Evolutionary conservation across 352 stramenopile species (phyloP), one percentile per base, ranked within the genome.

Genomic region (Phytopythium delawarense): DNA sequence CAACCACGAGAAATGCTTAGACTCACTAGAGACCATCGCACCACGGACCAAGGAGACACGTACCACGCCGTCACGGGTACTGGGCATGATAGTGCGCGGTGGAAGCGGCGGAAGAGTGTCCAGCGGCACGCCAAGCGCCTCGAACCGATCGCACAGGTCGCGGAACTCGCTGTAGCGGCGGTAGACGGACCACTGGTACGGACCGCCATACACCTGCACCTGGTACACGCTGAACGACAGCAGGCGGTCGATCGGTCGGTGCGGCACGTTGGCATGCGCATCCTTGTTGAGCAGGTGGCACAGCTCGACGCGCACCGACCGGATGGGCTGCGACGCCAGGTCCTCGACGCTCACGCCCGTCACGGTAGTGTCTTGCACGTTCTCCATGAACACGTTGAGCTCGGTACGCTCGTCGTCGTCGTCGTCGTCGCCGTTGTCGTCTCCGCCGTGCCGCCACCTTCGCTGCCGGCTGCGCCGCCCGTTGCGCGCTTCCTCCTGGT

Each of bases 251-350:
- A 92, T 74, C 18, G 84, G 61, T 46, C 86, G 84, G 30, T 67
- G 61, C 8, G 86, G 86, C 37, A 94, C 86, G 62, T 88, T 89
- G 20, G 83, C 82, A 37, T 87, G 79, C n/a, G 86, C 86, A 63
- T 94, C 86, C 61, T 92, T 91, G 78, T 94, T 94, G 64, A 93
- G 81, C 55, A 94, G 62, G 63, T 94, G 86, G 59, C 86, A 94
- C 23, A 94, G 66, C 70, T 94, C 86, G 40, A 94, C 81, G 48
- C 84, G 82, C 44, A 94, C 81, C 5, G 81, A 90, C 20, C 86
- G 84, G 45, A 94, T 72, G 15, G 86, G 86, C 60, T 94, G 86
- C 23, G 78, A 78, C 30, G 74, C 77, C 34, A 94, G 65, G 52
- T 94, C 86, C 8, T 91, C 75, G 30, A 74, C 76, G 9, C 75